These are phyloP conservation scores for Pichia occidentalis DNA, from an alignment of 805 yeast genomes.

Conservation along the genomic window DNA sequence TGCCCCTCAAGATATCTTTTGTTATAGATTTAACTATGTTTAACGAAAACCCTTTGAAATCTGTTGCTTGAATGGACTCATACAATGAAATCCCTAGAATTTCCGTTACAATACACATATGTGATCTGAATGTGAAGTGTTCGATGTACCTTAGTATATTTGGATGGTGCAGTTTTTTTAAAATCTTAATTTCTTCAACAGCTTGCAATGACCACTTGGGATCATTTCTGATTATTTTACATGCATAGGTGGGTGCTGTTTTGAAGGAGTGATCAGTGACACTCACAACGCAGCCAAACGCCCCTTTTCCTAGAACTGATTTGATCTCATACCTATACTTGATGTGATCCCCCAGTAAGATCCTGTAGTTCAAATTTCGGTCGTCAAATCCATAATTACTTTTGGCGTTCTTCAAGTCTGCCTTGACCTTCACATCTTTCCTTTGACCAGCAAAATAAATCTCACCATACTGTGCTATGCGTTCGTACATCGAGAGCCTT, in stretches of 20 bases:
- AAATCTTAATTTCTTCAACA: constrained; percentile 63
- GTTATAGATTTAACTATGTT: constrained; percentile 40
- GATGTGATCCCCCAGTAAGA: constrained; percentile 59
- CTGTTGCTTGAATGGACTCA: constrained; percentile 46
- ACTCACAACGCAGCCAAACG: constrained; percentile 72
- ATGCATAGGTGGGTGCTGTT: constrained; percentile 50
- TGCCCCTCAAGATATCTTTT: constrained; percentile 50
- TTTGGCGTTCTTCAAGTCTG: constrained; percentile 34
- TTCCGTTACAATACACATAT: constrained; percentile 76
- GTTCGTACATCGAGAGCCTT: constrained; percentile 46
- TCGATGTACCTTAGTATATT: constrained; percentile 51
- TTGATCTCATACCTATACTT: constrained; percentile 66
- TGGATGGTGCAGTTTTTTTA: constrained; percentile 39
- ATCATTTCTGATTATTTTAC: constrained; percentile 71
- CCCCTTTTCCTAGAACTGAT: constrained; percentile 62
- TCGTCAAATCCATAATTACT: constrained; percentile 72
- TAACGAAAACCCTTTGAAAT: constrained; percentile 44
- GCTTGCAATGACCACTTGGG: constrained; percentile 73
- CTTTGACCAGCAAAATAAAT: constrained; percentile 45
- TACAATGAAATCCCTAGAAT: constrained; percentile 60
- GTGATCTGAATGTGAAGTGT: constrained; percentile 75
- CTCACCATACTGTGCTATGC: constrained; percentile 37
- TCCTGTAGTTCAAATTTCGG: constrained; percentile 51
- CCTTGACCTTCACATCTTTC: constrained; percentile 20
- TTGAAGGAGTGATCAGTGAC: constrained; percentile 56